Base-by-base conservation (phyloP, 805 yeast genomes). In the Martiniozyma abietophila region DNA sequence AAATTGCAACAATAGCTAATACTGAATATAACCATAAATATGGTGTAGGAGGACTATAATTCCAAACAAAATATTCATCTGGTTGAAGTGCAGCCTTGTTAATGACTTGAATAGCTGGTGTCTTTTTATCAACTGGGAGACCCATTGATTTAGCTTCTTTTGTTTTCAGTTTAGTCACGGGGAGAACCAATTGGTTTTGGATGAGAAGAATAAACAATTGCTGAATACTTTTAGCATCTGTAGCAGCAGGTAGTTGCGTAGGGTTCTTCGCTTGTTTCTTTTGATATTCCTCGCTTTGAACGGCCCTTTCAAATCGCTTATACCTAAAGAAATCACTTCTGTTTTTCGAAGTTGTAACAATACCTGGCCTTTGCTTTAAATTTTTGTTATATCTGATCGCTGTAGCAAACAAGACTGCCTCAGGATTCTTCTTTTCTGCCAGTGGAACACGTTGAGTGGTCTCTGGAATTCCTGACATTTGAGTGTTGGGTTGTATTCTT, bases 41-140 rank as follows among this genome's bases (percentile, higher is more conserved):
- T 32, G 86, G 79, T 47, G 75, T 80, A 18, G 81, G 76, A 32
- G 81, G 80, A 39, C 71, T 73, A 60, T 76, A 86, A 35, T 74
- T 65, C 97, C 97, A 92, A 29, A 76, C 75, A 51, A 74, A 84
- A 59, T 92, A 92, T 39, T 72, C 74, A 51, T 80, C 76, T 2
- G 78, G 74, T 27, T 60, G 58, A 41, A 81, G 57, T 3, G 66
- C 66, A 1, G 88, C 88, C 47, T 73, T 74, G 21, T 64, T 67
- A 4, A 66, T 53, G 11, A 71, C 61, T 31, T 65, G 62, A 40
- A 81, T 60, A 8, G 74, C 71, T n/a, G 94, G 94, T 15, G 46
- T 38, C 5, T 67, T 69, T 44, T 67, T 75, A 51, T 74, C 75
- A 30, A 86, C 79, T 40, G 67, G 69, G 60, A 80, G 59, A 14